Base-by-base conservation (phyloP, 495 filamentous ascomycete species). In the Ascodesmis nigricans region DNA sequence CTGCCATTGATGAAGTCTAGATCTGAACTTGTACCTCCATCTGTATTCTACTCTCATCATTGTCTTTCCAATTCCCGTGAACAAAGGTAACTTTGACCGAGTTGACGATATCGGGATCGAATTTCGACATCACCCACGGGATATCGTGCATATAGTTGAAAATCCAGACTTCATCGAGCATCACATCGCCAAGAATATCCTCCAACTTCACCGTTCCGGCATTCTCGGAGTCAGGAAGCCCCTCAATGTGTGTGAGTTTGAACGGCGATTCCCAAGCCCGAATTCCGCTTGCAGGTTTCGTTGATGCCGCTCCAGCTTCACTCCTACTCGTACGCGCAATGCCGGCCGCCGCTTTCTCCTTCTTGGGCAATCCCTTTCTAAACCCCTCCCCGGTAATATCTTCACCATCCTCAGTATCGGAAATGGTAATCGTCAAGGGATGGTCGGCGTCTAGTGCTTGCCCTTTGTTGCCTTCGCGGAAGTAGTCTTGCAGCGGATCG, bases 91-190 rank as follows among this genome's bases (percentile, higher is more conserved):
- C 65, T 31, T 68, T 58, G 7, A 83, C 67, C 0, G 73, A 40
- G 28, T 57, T 45, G 14, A 65, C 60, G 6, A 74, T 65, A 57
- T 87, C 80, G 4, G 60, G 49, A 39, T 91, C 76, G 41, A 92
- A 74, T 6, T 58, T 50, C 14, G 42, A 57, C 67, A 75, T 69
- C 9, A 75, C 33, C 47, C 81, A 92, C 37, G 79, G 67, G 16
- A 91, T 57, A 56, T 91, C 74, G 47, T 84, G 72, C 2, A 83
- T 57, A 46, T 73, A 91, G 45, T 91, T 91, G 54, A 92, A 91
- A 24, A 79, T 65, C 82, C 82, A 92, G 44, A 75, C 78, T 53
- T 87, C 77, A 22, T 65, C 60, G 33, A 92, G 81, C 49, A 46
- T 46, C 0, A 78, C 77, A 50, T 90, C 73, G 0, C 76, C 71